phyloP scores from a whole-genome alignment of 768 basidiomycete species.

The Cyclocybe aegerita region DNA sequence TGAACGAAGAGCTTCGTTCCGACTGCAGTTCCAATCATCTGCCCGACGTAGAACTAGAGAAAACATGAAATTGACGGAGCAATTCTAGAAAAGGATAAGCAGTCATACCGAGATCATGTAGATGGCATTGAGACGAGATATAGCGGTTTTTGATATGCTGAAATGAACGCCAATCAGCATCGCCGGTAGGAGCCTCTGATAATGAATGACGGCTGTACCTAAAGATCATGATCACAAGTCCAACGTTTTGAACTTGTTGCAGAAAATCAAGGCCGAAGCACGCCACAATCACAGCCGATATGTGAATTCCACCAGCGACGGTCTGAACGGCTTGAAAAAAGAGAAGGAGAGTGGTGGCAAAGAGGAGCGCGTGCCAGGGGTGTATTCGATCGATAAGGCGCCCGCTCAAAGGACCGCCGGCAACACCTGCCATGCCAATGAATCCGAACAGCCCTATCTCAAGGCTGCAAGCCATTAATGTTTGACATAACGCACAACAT shows the following conservation, averaged over 20 bases:
- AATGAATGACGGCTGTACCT: conserved; percentile 22
- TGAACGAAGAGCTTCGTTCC: conserved; percentile 62
- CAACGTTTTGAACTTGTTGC: conserved; percentile 62
- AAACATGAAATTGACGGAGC: background rate
- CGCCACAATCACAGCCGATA: conserved; percentile 58
- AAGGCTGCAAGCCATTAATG: conserved; percentile 14
- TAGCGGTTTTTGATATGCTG: conserved; percentile 33
- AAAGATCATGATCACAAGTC: conserved; percentile 50
- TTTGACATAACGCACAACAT: background rate
- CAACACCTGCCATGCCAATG: conserved; percentile 57
- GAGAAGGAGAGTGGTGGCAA: conserved; percentile 42
- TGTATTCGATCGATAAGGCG: conserved; percentile 57
- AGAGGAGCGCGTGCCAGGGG: conserved; percentile 64
- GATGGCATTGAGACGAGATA: conserved; percentile 67
- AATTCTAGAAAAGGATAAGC: background rate
- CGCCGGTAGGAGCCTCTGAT: background rate
- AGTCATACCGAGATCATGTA: conserved; percentile 54
- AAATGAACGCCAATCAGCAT: background rate
- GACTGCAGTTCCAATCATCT: conserved; percentile 69
- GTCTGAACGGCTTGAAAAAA: conserved; percentile 55
- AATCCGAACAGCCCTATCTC: conserved; percentile 66
- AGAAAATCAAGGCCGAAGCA: conserved; percentile 62
- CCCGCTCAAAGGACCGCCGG: conserved; percentile 59
- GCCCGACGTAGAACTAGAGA: conserved; percentile 57
- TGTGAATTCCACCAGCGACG: conserved; percentile 55